These are phyloP conservation scores for Phlebiopsis gigantea DNA, from an alignment of 768 basidiomycete species.

Conservation along the genomic window DNA sequence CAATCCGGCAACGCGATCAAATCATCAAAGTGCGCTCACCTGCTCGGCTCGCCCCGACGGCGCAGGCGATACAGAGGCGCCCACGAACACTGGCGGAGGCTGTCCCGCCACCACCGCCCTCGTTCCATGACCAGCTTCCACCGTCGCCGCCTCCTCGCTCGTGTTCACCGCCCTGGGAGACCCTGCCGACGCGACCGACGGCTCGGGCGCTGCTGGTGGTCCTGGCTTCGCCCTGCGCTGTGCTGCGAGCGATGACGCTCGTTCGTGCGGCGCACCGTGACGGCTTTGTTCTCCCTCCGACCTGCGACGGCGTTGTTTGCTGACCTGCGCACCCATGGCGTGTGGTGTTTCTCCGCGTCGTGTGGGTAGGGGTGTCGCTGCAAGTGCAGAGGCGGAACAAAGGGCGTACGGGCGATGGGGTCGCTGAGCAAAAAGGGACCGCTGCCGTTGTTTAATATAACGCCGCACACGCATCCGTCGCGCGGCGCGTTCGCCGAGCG, in stretches of 20 bases:
- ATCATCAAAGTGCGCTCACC: not conserved
- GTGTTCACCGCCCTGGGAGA: not conserved
- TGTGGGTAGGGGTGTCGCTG: not conserved
- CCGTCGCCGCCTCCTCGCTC: not conserved
- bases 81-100: not conserved
- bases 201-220: not conserved
- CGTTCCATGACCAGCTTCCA: not conserved
- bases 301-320: slow-evolving; percentile 1
- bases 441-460: not conserved
- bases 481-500: not conserved
- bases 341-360: not conserved
- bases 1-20: not conserved
- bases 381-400: slow-evolving; percentile 7
- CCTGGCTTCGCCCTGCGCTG: not conserved
- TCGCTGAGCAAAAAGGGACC: not conserved
- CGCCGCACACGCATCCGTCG: not conserved
- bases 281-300: slow-evolving; percentile 6
- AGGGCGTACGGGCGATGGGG: not conserved
- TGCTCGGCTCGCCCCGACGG: not conserved
- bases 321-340: slow-evolving; percentile 2
- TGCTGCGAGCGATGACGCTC: not conserved
- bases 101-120: not conserved
- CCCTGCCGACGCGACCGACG: not conserved
- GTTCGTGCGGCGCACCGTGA: not conserved
- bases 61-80: not conserved